A percentile compares a stretch with the other conserved stretches of the same genome.
phyloP scores from a whole-genome alignment of 2,329 filamentous ascomycete genomes.

The Exophiala sp. region DNA sequence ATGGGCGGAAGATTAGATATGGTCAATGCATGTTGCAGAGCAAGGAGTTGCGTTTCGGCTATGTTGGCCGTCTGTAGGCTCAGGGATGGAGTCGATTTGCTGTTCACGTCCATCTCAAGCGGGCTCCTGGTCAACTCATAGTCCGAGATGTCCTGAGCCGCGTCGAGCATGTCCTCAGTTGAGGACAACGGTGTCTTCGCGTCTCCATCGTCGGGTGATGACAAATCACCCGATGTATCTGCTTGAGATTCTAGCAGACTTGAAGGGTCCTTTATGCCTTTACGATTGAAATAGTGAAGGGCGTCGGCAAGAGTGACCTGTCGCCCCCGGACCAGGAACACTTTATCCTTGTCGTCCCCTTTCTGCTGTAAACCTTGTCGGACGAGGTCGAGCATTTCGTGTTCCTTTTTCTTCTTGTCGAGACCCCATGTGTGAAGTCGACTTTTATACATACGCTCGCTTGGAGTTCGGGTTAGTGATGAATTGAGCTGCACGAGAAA shows the following conservation, averaged over 20 bases:
- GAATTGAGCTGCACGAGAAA: background rate
- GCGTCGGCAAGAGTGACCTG: constrained; percentile 29
- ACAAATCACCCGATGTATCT: constrained; percentile 18
- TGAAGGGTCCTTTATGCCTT: constrained; percentile 30
- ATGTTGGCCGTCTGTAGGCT: constrained; percentile 16
- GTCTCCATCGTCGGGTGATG: constrained; percentile 26
- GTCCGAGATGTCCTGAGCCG: constrained; percentile 15
- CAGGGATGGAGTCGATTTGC: constrained; percentile 10
- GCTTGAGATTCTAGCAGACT: constrained; percentile 22
- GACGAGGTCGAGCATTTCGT: constrained; percentile 30
- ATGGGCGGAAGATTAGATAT: constrained; percentile 23
- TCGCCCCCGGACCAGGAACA: constrained; percentile 27
- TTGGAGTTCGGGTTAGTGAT: constrained; percentile 11
- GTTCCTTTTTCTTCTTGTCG: constrained; percentile 30
- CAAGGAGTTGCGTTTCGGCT: constrained; percentile 18
- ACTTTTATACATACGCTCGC: constrained; percentile 31
- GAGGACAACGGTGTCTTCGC: constrained; percentile 25
- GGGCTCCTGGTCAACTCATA: constrained; percentile 20
- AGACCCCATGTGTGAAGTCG: constrained; percentile 27
- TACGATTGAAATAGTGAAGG: constrained; percentile 29
- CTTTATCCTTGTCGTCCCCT: constrained; percentile 28
- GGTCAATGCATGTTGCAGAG: constrained; percentile 20
- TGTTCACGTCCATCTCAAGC: constrained; percentile 10
- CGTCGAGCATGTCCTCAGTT: constrained; percentile 20
- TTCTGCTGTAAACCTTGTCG: constrained; percentile 27